These are phyloP conservation scores for Penicillium sp. DNA, from an alignment of 2,329 filamentous ascomycete species.

Conservation along the genomic window DNA sequence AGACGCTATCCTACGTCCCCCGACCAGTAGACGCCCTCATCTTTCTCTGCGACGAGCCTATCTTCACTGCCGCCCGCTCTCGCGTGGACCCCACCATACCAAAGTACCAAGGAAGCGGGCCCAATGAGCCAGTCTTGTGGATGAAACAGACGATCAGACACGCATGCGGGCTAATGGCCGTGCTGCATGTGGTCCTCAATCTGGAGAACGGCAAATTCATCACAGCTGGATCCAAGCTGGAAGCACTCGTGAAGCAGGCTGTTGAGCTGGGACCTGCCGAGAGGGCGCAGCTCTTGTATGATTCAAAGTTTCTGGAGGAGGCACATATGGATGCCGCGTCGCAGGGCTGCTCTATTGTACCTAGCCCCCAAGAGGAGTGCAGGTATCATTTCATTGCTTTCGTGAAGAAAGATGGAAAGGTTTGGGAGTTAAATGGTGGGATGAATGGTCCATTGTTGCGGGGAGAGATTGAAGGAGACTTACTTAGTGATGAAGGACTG, in stretches of 20 bases:
- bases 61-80: conserved; percentile 43
- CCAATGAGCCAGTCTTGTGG: conserved; percentile 54
- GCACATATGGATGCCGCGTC: conserved; percentile 27
- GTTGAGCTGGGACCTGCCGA: conserved; percentile 44
- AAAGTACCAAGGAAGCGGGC: conserved; percentile 46
- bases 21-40: conserved; percentile 54
- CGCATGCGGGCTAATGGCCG: conserved; percentile 57
- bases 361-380: conserved; percentile 20
- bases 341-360: conserved; percentile 14
- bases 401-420: conserved; percentile 16
- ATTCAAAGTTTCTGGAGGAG: conserved; percentile 31
- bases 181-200: conserved; percentile 55
- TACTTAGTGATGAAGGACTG: conserved; percentile 21
- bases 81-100: conserved; percentile 40
- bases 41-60: conserved; percentile 49
- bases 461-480: conserved; percentile 30
- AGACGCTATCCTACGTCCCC: conserved; percentile 49
- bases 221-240: conserved; percentile 42
- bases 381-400: conserved; percentile 24
- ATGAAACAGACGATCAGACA: conserved; percentile 58
- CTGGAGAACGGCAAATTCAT: conserved; percentile 46
- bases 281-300: conserved; percentile 52
- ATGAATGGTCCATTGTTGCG: conserved; percentile 34
- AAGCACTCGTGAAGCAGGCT: conserved; percentile 44
- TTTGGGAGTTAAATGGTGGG: conserved; percentile 25